phyloP scores from a whole-genome alignment of 305 asterid species.

The Solanum hybrid region DNA sequence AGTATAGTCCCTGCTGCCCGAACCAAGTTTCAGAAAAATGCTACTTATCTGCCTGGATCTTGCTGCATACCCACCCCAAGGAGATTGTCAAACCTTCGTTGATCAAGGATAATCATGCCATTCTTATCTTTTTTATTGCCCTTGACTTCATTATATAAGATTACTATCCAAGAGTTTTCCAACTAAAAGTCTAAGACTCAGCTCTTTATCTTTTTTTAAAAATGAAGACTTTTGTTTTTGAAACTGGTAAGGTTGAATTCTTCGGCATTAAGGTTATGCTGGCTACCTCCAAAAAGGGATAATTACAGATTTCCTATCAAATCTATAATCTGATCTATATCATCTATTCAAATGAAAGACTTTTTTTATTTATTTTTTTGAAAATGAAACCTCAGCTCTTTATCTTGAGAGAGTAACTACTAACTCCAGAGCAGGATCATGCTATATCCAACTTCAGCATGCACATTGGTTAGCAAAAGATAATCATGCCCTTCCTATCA shows the following conservation, averaged over 20 bases:
- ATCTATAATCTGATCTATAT: background rate
- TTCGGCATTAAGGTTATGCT: background rate
- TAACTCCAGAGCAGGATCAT: background rate
- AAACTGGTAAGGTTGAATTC: background rate
- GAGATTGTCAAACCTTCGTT: background rate
- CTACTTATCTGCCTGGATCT: background rate
- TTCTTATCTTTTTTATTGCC: background rate
- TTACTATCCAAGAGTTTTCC: background rate
- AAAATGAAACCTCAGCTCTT: background rate
- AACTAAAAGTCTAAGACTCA: background rate
- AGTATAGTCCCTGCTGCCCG: background rate
- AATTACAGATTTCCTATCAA: background rate
- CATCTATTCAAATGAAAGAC: background rate
- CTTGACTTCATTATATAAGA: background rate
- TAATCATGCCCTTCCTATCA: background rate
- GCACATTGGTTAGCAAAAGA: background rate
- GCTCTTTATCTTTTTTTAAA: background rate
- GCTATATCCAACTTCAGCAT: background rate
- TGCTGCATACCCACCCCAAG: background rate
- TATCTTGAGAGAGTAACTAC: background rate
- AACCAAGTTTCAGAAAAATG: background rate
- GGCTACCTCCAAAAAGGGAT: background rate
- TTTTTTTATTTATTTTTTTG: background rate
- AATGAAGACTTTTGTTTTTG: background rate
- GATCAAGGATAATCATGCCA: background rate